Percentiles rank a stretch among this genome's conserved stretches.
These are phyloP conservation scores for Phytophthora sp. DNA, from an alignment of 352 stramenopile species.

Conservation along the genomic window DNA sequence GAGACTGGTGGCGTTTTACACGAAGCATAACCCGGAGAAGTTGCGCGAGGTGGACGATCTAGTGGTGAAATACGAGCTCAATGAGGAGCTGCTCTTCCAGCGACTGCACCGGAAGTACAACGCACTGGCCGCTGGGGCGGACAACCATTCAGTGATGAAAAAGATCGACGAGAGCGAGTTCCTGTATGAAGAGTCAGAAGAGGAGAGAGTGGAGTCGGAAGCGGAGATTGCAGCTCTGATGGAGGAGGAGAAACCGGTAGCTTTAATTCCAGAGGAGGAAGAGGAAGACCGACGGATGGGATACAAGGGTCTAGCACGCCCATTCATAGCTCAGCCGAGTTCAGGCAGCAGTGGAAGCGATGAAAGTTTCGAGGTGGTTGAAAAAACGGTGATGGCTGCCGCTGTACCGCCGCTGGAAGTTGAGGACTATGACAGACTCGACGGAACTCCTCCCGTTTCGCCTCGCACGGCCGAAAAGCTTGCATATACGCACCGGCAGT, in stretches of 20 bases:
- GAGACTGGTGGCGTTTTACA: conserved; percentile 71
- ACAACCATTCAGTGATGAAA: conserved; percentile 42
- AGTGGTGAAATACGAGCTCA: conserved; percentile 74
- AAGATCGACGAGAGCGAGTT: conserved; percentile 60
- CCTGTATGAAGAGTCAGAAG: conserved; percentile 59
- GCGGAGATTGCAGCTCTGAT: conserved; percentile 6
- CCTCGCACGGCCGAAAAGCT: conserved; percentile 31
- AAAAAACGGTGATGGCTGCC: conserved; percentile 20
- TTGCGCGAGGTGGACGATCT: conserved; percentile 65
- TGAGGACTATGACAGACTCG: conserved; percentile 27
- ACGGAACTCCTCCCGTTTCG: conserved; percentile 45
- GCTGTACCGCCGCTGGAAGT: conserved; percentile 24
- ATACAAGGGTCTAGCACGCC: background rate
- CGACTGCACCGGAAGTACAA: conserved; percentile 85
- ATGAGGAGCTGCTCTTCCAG: conserved; percentile 81
- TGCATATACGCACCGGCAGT: conserved; percentile 44
- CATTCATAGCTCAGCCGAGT: conserved; percentile 2
- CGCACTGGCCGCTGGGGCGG: conserved; percentile 45
- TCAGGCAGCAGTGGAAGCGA: conserved; percentile 44
- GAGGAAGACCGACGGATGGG: conserved; percentile 20
- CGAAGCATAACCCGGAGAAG: conserved; percentile 77
- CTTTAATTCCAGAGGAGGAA: background rate
- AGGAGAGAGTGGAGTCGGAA: conserved; percentile 43
- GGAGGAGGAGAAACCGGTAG: background rate
- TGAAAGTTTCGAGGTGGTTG: conserved; percentile 51